These are phyloP conservation scores for Calonectria henricotiae DNA, from an alignment of 2,329 filamentous ascomycete species.

Conservation along the genomic window DNA sequence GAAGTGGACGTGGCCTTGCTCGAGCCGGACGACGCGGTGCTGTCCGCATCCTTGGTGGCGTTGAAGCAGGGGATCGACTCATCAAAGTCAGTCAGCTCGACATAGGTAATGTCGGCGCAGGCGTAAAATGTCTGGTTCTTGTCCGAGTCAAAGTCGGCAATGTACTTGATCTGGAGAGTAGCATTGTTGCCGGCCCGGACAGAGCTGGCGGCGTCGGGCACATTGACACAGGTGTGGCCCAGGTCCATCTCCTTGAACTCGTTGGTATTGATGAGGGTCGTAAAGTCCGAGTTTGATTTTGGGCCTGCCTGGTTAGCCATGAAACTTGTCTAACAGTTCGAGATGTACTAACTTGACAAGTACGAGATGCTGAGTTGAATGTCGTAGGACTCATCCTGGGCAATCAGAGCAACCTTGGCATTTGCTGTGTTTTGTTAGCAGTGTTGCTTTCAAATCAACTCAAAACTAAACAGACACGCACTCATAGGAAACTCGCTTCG, in stretches of 20 bases:
- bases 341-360: constrained; percentile 60
- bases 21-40: constrained; percentile 17
- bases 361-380: constrained; percentile 71
- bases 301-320: constrained; percentile 56
- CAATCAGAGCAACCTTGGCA: constrained; percentile 70
- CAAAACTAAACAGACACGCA: constrained; percentile 51
- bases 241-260: constrained; percentile 60
- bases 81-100: constrained; percentile 57
- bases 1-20: constrained; percentile 40
- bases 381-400: constrained; percentile 72
- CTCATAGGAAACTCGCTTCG: constrained; percentile 72
- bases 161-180: constrained; percentile 67
- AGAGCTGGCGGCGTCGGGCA: constrained; percentile 57
- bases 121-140: constrained; percentile 65
- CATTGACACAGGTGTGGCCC: constrained; percentile 64
- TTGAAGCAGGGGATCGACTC: constrained; percentile 63
- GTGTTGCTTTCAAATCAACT: not conserved
- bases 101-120: constrained; percentile 66
- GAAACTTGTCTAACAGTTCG: not conserved
- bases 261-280: constrained; percentile 57
- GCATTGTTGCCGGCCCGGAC: constrained; percentile 62
- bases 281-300: constrained; percentile 60
- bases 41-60: constrained; percentile 53
- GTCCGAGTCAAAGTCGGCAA: constrained; percentile 61
- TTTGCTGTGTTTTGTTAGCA: constrained; percentile 60